Percentiles rank a stretch among this genome's conserved stretches.
Conservation (phyloP, 2,329 filamentous ascomycete genomes). For the Aspergillus ochraceus region DNA sequence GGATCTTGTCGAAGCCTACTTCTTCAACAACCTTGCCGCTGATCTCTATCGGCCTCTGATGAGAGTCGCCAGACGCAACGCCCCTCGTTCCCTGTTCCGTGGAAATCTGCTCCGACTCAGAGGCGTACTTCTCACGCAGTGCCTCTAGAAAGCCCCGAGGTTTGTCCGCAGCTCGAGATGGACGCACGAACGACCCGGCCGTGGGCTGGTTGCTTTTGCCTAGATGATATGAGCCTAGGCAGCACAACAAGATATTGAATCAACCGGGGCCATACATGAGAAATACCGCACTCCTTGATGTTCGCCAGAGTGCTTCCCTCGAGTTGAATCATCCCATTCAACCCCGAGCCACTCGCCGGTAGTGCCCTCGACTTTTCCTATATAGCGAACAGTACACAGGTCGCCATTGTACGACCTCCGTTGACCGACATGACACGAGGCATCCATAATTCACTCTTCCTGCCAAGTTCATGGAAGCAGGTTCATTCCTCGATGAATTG, state of each 20-base stretch:
- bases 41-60: constrained; percentile 65
- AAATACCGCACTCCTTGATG: constrained; percentile 81
- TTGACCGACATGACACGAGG: constrained; percentile 60
- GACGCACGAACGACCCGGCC: constrained; percentile 83
- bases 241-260: background rate
- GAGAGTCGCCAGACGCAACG: constrained; percentile 12
- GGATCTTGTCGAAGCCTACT: constrained; percentile 92
- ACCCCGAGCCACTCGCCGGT: constrained; percentile 84
- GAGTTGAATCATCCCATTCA: constrained; percentile 86
- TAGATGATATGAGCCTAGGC: constrained; percentile 35
- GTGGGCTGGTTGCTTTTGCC: constrained; percentile 64
- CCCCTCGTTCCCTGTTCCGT: constrained; percentile 8
- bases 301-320: constrained; percentile 88
- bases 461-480: background rate
- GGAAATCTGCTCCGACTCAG: constrained; percentile 48
- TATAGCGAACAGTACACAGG: constrained; percentile 80
- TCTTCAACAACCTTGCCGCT: constrained; percentile 84
- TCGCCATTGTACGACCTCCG: constrained; percentile 76
- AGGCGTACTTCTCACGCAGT: constrained; percentile 79
- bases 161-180: constrained; percentile 67
- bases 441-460: background rate
- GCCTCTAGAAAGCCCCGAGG: constrained; percentile 76
- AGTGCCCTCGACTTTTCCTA: constrained; percentile 74
- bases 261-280: constrained; percentile 57
- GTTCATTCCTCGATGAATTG: background rate